Conservation (phyloP, 805 yeast species). For the Yarrowia osloensis region DNA sequence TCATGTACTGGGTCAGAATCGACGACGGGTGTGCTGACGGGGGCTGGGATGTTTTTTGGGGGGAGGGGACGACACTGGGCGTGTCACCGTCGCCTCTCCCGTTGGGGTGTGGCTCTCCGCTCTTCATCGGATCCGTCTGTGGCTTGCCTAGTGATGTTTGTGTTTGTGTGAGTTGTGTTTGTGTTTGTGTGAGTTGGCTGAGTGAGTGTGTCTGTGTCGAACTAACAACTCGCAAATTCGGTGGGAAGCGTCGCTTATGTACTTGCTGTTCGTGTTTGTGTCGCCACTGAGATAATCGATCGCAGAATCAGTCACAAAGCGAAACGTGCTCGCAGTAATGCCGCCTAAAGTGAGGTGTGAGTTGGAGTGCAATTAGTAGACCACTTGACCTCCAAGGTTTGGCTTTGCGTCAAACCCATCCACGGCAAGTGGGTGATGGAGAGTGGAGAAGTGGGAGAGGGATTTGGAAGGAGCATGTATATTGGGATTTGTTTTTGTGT, state of each 20-base stretch:
- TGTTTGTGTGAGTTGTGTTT: background rate
- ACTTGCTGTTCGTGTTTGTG: background rate
- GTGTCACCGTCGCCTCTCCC: background rate
- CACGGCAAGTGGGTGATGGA: background rate
- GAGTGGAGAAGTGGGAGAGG: background rate
- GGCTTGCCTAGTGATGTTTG: constrained; percentile 3
- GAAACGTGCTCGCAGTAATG: no score
- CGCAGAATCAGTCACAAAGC: no score
- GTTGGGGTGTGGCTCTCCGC: background rate
- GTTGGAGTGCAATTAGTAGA: no score
- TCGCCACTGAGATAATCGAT: background rate
- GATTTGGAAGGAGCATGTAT: no score
- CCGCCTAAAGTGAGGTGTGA: no score
- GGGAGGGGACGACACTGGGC: background rate
- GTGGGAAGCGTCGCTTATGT: background rate
- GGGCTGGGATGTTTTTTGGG: background rate
- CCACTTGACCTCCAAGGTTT: constrained; percentile 28
- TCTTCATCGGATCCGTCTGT: constrained; percentile 13
- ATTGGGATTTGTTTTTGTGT: no score
- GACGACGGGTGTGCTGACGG: constrained; percentile 28
- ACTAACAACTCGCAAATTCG: no score
- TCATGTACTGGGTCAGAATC: constrained; percentile 28
- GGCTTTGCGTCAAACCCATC: background rate
- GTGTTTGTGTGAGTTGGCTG: background rate
- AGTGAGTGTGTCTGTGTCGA: no score